These are phyloP conservation scores for Lentithecium fluviatile DNA, from an alignment of 495 filamentous ascomycete genomes.

Conservation along the genomic window DNA sequence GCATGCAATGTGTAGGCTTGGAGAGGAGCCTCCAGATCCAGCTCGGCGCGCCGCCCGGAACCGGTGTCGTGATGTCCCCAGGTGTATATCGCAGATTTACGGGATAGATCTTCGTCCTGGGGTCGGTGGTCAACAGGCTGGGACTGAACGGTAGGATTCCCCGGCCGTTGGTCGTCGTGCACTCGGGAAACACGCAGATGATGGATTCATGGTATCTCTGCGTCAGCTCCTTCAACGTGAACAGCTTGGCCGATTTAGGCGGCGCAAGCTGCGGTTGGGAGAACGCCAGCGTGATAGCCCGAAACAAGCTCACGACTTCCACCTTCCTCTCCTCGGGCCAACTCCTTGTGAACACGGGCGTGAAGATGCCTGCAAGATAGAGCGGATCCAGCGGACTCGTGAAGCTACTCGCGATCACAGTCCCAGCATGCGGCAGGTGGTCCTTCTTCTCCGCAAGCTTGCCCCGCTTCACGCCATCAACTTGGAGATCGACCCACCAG, in stretches of 20 bases:
- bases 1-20: constrained; percentile 80
- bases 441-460: constrained; percentile 39
- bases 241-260: constrained; percentile 51
- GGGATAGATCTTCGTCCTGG: constrained; percentile 75
- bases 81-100: constrained; percentile 85
- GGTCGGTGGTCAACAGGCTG: constrained; percentile 63
- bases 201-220: constrained; percentile 66
- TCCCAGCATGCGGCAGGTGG: constrained; percentile 70
- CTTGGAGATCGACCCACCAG: constrained; percentile 97
- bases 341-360: constrained; percentile 84
- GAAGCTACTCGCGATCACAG: constrained; percentile 83
- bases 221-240: constrained; percentile 61
- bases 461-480: constrained; percentile 92
- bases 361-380: constrained; percentile 95
- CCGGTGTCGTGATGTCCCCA: constrained; percentile 83
- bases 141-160: constrained; percentile 84
- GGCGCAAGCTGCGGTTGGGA: constrained; percentile 54
- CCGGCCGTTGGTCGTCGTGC: constrained; percentile 88
- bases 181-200: constrained; percentile 86
- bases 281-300: constrained; percentile 73
- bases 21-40: constrained; percentile 88
- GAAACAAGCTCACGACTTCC: constrained; percentile 69
- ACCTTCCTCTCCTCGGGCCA: constrained; percentile 74
- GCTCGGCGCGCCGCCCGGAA: constrained; percentile 64
- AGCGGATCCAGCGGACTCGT: constrained; percentile 90